Conservation (phyloP, 1,284 basidiomycete genomes). For the Farysia itapuensis region DNA sequence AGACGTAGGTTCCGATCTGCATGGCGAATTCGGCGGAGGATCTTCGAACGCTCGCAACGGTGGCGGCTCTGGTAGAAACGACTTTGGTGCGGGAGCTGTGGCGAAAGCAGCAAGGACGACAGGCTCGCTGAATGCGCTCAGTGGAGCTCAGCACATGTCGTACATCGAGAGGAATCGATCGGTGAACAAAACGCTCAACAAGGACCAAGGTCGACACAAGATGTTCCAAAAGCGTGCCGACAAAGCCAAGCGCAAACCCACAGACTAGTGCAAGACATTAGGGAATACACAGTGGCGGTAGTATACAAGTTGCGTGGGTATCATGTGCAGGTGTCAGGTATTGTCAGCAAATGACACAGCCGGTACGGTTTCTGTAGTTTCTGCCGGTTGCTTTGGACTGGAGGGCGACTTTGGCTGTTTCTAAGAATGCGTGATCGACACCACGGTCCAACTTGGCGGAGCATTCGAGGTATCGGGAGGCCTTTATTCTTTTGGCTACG, state of each 20-base stretch:
- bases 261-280: slow-evolving; percentile 13
- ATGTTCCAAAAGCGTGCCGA: slow-evolving; percentile 51
- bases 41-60: slow-evolving; percentile 1
- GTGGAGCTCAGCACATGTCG: slow-evolving; percentile 60
- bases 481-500: slow-evolving; percentile 27
- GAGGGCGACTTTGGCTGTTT: slow-evolving; percentile 17
- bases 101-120: slow-evolving; percentile 52
- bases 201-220: slow-evolving; percentile 49
- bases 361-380: neutral
- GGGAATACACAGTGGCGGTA: no score
- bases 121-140: slow-evolving; percentile 57
- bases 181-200: slow-evolving; percentile 55
- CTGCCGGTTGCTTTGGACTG: neutral
- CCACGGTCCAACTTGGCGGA: slow-evolving; percentile 94
- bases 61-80: slow-evolving; percentile 4
- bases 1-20: slow-evolving; percentile 81
- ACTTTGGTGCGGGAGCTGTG: slow-evolving; percentile 3
- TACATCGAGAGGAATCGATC: slow-evolving; percentile 59
- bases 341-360: neutral
- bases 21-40: slow-evolving; percentile 60
- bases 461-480: slow-evolving; percentile 67
- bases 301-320: no score
- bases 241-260: slow-evolving; percentile 29
- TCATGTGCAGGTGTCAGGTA: no score
- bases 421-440: slow-evolving; percentile 78